Evolutionary conservation across 805 yeast genomes (phyloP).

Genomic region (Candida chauliodis): DNA sequence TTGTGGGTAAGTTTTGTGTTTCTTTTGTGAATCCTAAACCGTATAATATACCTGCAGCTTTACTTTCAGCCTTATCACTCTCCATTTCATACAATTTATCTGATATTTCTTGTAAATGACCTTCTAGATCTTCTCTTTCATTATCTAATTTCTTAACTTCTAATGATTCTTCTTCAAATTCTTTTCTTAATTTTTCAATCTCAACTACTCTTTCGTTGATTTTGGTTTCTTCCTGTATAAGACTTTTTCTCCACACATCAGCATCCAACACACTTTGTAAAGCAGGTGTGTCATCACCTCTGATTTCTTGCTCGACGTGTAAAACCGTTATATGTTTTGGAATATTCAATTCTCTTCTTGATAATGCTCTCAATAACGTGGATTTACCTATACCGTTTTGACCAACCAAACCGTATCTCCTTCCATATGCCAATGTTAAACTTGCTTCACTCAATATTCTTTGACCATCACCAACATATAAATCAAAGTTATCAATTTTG

Average conservation of each 20-base stretch:
- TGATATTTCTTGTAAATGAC: conserved; percentile 71
- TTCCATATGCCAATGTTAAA: conserved; percentile 84
- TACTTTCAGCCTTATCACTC: conserved; percentile 93
- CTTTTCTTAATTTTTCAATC: conserved; percentile 63
- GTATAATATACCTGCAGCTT: conserved; percentile 88
- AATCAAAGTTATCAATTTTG: conserved; percentile 86
- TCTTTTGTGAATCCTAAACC: conserved; percentile 94
- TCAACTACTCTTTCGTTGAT: conserved; percentile 72
- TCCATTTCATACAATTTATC: conserved; percentile 90
- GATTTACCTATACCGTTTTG: conserved; percentile 99
- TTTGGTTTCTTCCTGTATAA: conserved; percentile 71
- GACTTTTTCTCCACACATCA: conserved; percentile 96
- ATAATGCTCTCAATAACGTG: conserved; percentile 82
- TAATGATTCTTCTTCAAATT: conserved; percentile 73
- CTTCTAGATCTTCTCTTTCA: conserved; percentile 83
- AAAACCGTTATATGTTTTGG: conserved; percentile 94
- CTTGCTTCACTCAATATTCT: conserved; percentile 87
- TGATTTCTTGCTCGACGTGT: conserved; percentile 96
- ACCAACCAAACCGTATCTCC: conserved; percentile 96
- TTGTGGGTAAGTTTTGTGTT: conserved; percentile 79
- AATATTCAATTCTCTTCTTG: conserved; percentile 88
- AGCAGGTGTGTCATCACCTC: conserved; percentile 90
- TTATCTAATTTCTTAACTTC: conserved; percentile 79
- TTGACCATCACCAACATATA: conserved; percentile 93
- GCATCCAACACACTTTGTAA: conserved; percentile 97